Evolutionary conservation across 192 early-diverging fungal species (phyloP), one percentile per base, ranked within the genome.

Genomic region (Backusella westeae): DNA sequence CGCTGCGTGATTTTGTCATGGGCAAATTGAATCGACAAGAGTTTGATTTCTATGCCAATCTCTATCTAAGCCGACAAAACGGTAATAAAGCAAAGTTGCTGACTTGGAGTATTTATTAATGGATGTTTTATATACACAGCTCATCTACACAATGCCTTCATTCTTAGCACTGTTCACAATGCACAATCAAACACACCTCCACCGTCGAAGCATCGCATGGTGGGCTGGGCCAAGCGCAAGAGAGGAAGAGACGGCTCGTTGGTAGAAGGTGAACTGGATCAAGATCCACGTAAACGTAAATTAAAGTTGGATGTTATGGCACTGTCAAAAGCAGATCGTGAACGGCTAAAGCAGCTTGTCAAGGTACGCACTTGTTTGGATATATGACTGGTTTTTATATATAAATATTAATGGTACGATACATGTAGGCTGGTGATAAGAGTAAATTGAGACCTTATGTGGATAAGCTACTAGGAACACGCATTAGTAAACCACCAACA

Each of bases 21-120:
- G 92, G 92, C 81, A 91, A 88, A 75, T 85, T 93, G 35, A 91
- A 92, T 73, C 88, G 91, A 14, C 91, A 91, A 72, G 92, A 93
- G 77, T 93, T 93, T 49, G 92, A 93, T 82, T 92, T 91, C 83
- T 93, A 91, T 76, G 92, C 91, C 42, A 90, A 91, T 80, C 78
- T 91, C 34, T 92, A 93, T 69, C 80, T 88, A 23, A 86, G 83
- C 17, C 75, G 83, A 42, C 77, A 83, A 34, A 79, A 86, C 78
- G 87, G 87, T 88, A 85, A 46, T 12, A 6, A 35, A 73, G 0
- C 1, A 19, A 38, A 14, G 21, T 68, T 65, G n/a, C 14, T 34
- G n/a, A 10, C 10, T 39, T 9, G 38, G 8, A 10, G 38, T 9
- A 39, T 12, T 32, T 34, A 34, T 68, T 39, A 32, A 46, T 39